Evolutionary conservation across 2,329 filamentous ascomycete species (phyloP), one percentile per base, ranked within the genome.

Genomic region (Ophiostoma himal-ulmi): DNA sequence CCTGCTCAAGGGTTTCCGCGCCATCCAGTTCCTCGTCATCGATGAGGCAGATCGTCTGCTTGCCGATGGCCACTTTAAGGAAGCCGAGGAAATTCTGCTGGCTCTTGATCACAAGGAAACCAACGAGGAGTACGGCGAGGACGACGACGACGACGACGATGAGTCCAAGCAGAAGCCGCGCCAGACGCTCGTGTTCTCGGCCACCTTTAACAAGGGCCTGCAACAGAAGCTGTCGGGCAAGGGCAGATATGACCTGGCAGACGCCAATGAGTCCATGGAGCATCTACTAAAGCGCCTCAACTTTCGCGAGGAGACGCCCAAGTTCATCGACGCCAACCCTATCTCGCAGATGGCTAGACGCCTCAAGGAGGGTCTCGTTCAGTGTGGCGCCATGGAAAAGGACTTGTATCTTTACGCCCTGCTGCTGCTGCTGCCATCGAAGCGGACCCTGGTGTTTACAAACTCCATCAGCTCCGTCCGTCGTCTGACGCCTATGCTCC

Each of bases 401-500:
- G 95, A 99, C 79, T 87, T 99, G 11, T 98, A 94, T 74, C 89
- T 98, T 57, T 99, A 99, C 80, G 86, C 93, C 0, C 83, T 97
- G 10, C 84, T 98, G 0, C 85, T 97, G 2, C 88, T 96, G 70
- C 91, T 97, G 77, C 89, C 92, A 1, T 89, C 89, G 67, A 86
- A 89, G 52, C 91, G 94, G 41, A 93, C 92, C 0, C 84, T 99
- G 2, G 88, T 99, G 67, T 99, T 99, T 79, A 93, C 94, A 37
- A 99, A 99, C 81, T 97, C 94, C 64, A 97, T 99, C 78, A 92
- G 91, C 69, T 91, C 94, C 2, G 94, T 97, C 68, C 90, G 93
- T 64, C 92, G 95, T 52, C 83, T 99, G 14, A 89, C 90, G 0
- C 92, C 94, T 0, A 87, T 97, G 77, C 85, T 99, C 1, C 88